Evolutionary conservation across 2,329 filamentous ascomycete species (phyloP).

Genomic region (Onygena corvina): DNA sequence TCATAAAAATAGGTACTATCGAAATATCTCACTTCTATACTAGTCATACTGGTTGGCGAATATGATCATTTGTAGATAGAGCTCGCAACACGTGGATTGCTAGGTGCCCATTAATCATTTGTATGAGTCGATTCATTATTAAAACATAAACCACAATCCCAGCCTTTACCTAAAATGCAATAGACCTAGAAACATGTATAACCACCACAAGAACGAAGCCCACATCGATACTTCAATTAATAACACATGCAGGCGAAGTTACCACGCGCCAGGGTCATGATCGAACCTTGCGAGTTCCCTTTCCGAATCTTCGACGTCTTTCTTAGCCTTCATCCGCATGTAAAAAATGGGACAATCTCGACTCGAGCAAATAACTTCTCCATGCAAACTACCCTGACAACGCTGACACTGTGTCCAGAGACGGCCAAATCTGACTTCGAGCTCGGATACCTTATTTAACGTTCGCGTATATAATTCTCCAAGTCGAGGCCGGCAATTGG

Average conservation of each 20-base stretch:
- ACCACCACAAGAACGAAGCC: too few species aligned
- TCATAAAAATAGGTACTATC: too few species aligned
- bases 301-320: conserved; percentile 89
- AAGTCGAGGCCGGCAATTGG: conserved; percentile 69
- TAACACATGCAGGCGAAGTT: conserved; percentile 9
- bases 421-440: conserved; percentile 83
- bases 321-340: conserved; percentile 99
- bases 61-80: too few species aligned
- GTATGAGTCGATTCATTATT: too few species aligned
- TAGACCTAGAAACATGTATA: too few species aligned
- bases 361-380: conserved; percentile 92
- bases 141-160: too few species aligned
- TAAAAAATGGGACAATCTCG: conserved; percentile 99
- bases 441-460: conserved; percentile 72
- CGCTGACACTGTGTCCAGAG: conserved; percentile 98
- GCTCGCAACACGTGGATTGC: too few species aligned
- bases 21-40: too few species aligned
- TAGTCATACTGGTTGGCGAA: too few species aligned
- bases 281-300: conserved; percentile 88
- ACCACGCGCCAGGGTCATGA: conserved; percentile 63
- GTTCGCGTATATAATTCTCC: conserved; percentile 92
- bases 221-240: too few species aligned
- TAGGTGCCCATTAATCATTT: too few species aligned
- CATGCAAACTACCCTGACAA: conserved; percentile 95
- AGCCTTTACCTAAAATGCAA: too few species aligned